Percentiles rank a stretch among this genome's conserved stretches.
phyloP scores from a whole-genome alignment of 2,329 filamentous ascomycete genomes.

The Monilinia polystroma region DNA sequence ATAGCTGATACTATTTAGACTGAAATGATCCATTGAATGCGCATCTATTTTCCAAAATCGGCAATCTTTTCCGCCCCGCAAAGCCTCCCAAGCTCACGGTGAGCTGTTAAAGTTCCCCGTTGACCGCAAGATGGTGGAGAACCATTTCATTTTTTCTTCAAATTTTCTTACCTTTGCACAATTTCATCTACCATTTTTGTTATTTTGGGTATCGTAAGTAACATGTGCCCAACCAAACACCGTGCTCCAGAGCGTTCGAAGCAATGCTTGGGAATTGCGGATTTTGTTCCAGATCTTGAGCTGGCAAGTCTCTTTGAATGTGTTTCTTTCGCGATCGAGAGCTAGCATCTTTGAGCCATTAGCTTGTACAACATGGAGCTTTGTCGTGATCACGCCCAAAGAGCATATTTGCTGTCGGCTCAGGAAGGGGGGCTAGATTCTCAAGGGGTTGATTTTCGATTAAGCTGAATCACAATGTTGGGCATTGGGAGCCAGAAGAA shows the following conservation, averaged over 20 bases:
- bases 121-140: conserved; percentile 20
- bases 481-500: not conserved
- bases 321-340: not conserved
- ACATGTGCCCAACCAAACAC: conserved; percentile 1
- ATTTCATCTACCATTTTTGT: not conserved
- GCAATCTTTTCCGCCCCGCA: conserved; percentile 14
- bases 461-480: not conserved
- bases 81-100: conserved; percentile 7
- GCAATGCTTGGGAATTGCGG: conserved; percentile 7
- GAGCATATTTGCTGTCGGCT: not conserved
- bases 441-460: not conserved
- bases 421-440: conserved; percentile 5
- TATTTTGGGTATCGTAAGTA: conserved; percentile 7
- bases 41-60: conserved; percentile 11
- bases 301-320: conserved; percentile 4
- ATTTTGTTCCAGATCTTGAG: conserved; percentile 18
- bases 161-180: conserved; percentile 7
- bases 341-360: not conserved
- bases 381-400: conserved; percentile 10
- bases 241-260: conserved; percentile 16
- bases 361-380: conserved; percentile 14
- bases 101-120: conserved; percentile 9
- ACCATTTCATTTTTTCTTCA: not conserved
- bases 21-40: conserved; percentile 2
- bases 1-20: not conserved